Conservation (phyloP, 192 early-diverging fungal species). For the Backusella tarrabulga region DNA sequence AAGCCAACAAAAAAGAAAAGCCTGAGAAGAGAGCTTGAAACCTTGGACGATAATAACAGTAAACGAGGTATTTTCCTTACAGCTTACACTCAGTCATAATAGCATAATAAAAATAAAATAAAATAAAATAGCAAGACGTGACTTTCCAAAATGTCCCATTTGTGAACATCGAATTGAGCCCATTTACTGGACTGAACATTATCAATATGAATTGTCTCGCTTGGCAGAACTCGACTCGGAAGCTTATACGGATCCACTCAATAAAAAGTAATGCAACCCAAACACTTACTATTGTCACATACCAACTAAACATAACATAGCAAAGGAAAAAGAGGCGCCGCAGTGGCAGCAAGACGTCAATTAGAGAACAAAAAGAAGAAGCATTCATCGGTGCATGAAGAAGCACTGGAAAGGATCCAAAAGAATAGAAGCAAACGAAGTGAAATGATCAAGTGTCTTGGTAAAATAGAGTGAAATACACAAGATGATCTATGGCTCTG, state of each 20-base stretch:
- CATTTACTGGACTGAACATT: constrained; percentile 46
- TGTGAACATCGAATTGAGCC: constrained; percentile 43
- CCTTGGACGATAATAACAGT: constrained; percentile 12
- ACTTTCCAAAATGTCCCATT: constrained; percentile 46
- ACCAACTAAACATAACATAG: constrained; percentile 5
- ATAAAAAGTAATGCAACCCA: constrained; percentile 16
- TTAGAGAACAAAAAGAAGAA: constrained; percentile 44
- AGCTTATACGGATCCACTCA: constrained; percentile 9
- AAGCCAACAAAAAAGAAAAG: constrained; percentile 1
- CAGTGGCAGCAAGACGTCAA: constrained; percentile 51
- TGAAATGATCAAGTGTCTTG: constrained; percentile 32
- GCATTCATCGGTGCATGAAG: constrained; percentile 16
- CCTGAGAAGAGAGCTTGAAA: constrained; percentile 11
- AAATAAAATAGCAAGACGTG: constrained; percentile 21
- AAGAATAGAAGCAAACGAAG: constrained; percentile 34
- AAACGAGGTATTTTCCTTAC: constrained; percentile 14
- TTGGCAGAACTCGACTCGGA: constrained; percentile 35
- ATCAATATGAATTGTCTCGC: constrained; percentile 45
- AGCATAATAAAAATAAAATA: neutral
- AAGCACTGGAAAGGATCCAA: constrained; percentile 36
- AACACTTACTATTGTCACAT: no score
- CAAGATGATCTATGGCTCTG: neutral
- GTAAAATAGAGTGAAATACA: neutral
- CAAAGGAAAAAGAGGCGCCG: constrained; percentile 54
- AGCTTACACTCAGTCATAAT: no score